Percentiles rank a stretch among this genome's conserved stretches.
phyloP scores from a whole-genome alignment of 2,329 filamentous ascomycete genomes.

The Neonectria sp. region DNA sequence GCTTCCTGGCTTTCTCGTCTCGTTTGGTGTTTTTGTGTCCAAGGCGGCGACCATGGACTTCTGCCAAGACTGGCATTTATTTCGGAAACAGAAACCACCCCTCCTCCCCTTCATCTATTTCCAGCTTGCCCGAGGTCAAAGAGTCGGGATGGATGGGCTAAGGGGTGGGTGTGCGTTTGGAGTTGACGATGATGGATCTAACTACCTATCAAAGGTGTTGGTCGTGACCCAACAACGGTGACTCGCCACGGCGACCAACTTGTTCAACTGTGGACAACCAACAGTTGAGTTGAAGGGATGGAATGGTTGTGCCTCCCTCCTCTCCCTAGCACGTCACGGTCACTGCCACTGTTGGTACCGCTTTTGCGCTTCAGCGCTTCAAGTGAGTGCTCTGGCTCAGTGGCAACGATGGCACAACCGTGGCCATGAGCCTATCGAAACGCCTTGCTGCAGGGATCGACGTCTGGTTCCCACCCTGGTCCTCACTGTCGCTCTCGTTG shows the following conservation, averaged over 20 bases:
- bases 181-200: conserved; percentile 14
- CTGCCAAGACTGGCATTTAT: conserved; percentile 17
- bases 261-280: background rate
- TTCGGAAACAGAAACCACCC: conserved; percentile 21
- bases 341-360: conserved; percentile 12
- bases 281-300: background rate
- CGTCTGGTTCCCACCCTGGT: conserved; percentile 12
- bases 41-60: conserved; percentile 37
- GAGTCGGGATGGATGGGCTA: conserved; percentile 7
- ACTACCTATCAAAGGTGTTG: background rate
- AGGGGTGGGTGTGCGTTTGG: conserved; percentile 16
- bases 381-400: conserved; percentile 4
- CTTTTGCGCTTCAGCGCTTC: background rate
- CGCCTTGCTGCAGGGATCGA: conserved; percentile 50
- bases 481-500: conserved; percentile 12
- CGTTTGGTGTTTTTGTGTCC: conserved; percentile 4
- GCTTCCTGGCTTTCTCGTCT: conserved; percentile 23
- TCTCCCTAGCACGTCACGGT: background rate
- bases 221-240: conserved; percentile 2
- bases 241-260: background rate
- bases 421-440: conserved; percentile 51
- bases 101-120: conserved; percentile 5
- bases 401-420: conserved; percentile 39
- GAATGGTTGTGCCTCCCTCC: background rate
- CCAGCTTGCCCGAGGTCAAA: background rate